These are phyloP conservation scores for Ustilago crameri DNA, from an alignment of 1,284 basidiomycete genomes.

Conservation along the genomic window DNA sequence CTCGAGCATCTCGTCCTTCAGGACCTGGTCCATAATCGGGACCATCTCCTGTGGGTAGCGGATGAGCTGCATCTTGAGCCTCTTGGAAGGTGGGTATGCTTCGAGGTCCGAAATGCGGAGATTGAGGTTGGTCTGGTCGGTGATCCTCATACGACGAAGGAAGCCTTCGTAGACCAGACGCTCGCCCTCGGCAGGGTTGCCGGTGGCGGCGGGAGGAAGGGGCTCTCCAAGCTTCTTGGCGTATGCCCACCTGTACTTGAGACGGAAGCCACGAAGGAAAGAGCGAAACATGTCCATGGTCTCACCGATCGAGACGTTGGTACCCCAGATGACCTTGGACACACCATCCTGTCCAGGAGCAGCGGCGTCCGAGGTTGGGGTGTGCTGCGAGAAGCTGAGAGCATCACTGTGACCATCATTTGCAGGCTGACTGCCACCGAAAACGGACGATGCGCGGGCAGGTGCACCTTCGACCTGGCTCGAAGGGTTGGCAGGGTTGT, in stretches of 20 bases:
- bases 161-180: constrained; percentile 80
- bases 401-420: constrained; percentile 73
- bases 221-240: constrained; percentile 77
- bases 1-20: constrained; percentile 77
- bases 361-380: constrained; percentile 42
- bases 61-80: constrained; percentile 75
- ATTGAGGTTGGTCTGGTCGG: constrained; percentile 87
- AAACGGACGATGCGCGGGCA: constrained; percentile 80
- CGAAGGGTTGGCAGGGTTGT: constrained; percentile 14
- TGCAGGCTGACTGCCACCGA: constrained; percentile 78
- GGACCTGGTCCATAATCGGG: constrained; percentile 93
- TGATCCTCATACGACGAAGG: constrained; percentile 85
- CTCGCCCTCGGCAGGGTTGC: constrained; percentile 58
- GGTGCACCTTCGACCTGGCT: constrained; percentile 18
- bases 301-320: constrained; percentile 87
- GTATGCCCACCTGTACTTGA: constrained; percentile 84
- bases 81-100: constrained; percentile 85
- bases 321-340: constrained; percentile 90
- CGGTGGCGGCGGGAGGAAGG: constrained; percentile 32
- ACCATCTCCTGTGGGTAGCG: constrained; percentile 97
- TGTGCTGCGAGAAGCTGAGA: constrained; percentile 59
- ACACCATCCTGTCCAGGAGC: constrained; percentile 73
- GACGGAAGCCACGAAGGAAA: constrained; percentile 90
- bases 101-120: constrained; percentile 88
- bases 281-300: constrained; percentile 90